A percentile compares a stretch with the other conserved stretches of the same genome.
These are phyloP conservation scores for Bremia lactucae DNA, from an alignment of 352 stramenopile species.

Conservation along the genomic window DNA sequence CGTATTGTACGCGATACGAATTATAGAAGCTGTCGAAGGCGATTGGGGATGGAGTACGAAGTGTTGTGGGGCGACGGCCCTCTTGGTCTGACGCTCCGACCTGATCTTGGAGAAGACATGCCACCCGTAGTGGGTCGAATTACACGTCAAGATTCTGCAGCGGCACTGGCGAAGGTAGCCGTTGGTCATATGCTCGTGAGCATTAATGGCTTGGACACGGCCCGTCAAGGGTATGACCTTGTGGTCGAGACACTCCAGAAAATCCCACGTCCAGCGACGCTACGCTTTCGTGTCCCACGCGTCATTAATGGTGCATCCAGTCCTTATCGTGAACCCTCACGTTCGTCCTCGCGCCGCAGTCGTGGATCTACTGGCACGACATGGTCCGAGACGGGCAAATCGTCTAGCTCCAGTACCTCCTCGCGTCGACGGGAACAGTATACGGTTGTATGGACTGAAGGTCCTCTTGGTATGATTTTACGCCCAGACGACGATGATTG, in stretches of 20 bases:
- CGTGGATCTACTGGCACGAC: slow-evolving; percentile 35
- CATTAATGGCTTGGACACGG: slow-evolving; percentile 81
- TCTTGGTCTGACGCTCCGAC: slow-evolving; percentile 69
- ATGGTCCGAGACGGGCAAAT: slow-evolving; percentile 28
- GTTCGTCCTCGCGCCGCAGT: slow-evolving; percentile 19
- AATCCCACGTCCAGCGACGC: slow-evolving; percentile 64
- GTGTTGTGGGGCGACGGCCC: slow-evolving; percentile 77
- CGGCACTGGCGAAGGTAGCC: slow-evolving; percentile 64
- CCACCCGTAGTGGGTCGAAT: slow-evolving; percentile 79
- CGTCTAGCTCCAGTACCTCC: slow-evolving; percentile 5
- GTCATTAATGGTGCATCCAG: slow-evolving; percentile 18
- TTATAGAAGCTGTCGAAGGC: neutral
- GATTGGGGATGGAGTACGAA: slow-evolving; percentile 70
- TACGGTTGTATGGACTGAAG: slow-evolving; percentile 80
- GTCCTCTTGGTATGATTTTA: slow-evolving; percentile 77
- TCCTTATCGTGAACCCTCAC: slow-evolving; percentile 21
- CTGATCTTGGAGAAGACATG: slow-evolving; percentile 81
- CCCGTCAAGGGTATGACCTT: slow-evolving; percentile 76
- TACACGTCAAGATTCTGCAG: slow-evolving; percentile 75
- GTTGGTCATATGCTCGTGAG: slow-evolving; percentile 85
- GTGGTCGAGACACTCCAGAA: slow-evolving; percentile 78
- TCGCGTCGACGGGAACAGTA: slow-evolving; percentile 66
- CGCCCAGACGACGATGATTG: slow-evolving; percentile 79
- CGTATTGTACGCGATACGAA: slow-evolving; percentile 3
- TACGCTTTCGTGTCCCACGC: slow-evolving; percentile 74